These are phyloP conservation scores for Acacia concinna DNA, from an alignment of 331 rosid species.

Conservation along the genomic window DNA sequence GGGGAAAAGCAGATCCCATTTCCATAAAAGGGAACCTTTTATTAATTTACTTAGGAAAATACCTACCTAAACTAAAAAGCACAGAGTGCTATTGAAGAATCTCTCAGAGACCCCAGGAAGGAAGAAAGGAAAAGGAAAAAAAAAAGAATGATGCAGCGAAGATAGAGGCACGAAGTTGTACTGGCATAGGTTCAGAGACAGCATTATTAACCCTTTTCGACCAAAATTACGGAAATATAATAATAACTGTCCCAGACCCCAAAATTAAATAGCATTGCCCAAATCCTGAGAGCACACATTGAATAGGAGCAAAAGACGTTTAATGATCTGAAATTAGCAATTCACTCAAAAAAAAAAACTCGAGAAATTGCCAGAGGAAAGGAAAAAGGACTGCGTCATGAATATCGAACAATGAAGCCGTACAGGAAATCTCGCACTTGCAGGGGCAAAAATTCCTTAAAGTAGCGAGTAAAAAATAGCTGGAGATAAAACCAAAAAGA, in stretches of 20 bases:
- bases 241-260: not conserved
- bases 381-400: not conserved
- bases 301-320: constrained; percentile 29
- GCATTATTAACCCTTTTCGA: constrained; percentile 58
- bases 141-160: constrained; percentile 68
- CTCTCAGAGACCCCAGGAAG: constrained; percentile 51
- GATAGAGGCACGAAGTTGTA: constrained; percentile 58
- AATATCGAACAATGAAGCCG: constrained; percentile 14
- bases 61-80: constrained; percentile 71
- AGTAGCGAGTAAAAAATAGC: constrained; percentile 24
- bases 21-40: constrained; percentile 78
- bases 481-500: constrained; percentile 17
- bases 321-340: constrained; percentile 25
- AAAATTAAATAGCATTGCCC: constrained; percentile 25
- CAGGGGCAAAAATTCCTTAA: constrained; percentile 24
- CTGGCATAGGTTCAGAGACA: constrained; percentile 52
- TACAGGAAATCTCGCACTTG: constrained; percentile 21
- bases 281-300: constrained; percentile 28
- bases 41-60: constrained; percentile 67
- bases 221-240: constrained; percentile 30
- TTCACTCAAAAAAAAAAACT: constrained; percentile 28
- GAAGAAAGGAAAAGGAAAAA: constrained; percentile 19
- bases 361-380: constrained; percentile 8
- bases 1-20: constrained; percentile 77
- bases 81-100: constrained; percentile 73